These are phyloP conservation scores for Aphanomyces stellatus DNA, from an alignment of 352 stramenopile species.

Conservation along the genomic window DNA sequence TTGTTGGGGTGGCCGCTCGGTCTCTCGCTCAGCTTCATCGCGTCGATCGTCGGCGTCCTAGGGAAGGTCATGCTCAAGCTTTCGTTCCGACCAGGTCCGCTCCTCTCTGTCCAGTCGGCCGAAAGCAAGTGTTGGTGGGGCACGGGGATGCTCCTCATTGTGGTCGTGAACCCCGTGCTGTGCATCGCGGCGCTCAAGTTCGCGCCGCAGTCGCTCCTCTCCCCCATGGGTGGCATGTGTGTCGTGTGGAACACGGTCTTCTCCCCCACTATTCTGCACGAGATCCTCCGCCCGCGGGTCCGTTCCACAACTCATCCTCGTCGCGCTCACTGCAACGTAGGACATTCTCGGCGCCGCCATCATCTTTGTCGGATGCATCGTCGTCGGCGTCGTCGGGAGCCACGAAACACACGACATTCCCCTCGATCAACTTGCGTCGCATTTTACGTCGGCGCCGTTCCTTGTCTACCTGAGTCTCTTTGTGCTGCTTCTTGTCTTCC, in stretches of 20 bases:
- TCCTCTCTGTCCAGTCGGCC: not conserved
- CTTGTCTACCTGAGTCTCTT: constrained; percentile 44
- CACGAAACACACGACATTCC: constrained; percentile 53
- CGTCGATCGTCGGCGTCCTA: constrained; percentile 69
- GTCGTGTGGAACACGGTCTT: constrained; percentile 80
- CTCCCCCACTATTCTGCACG: constrained; percentile 44
- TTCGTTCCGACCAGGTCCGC: not conserved
- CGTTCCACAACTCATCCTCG: not conserved
- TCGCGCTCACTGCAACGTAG: constrained; percentile 37
- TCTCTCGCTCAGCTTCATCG: constrained; percentile 60
- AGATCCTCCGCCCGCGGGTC: constrained; percentile 2
- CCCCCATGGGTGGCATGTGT: constrained; percentile 72
- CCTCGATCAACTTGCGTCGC: constrained; percentile 38
- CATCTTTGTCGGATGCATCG: constrained; percentile 68
- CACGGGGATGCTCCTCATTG: constrained; percentile 42
- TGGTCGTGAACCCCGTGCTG: constrained; percentile 64
- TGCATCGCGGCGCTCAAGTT: constrained; percentile 63
- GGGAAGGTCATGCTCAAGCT: constrained; percentile 78
- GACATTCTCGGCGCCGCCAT: constrained; percentile 65
- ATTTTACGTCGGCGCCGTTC: constrained; percentile 57
- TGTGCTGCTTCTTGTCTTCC: constrained; percentile 33
- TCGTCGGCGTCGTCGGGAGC: constrained; percentile 60
- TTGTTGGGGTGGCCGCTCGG: constrained; percentile 70
- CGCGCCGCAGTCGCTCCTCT: constrained; percentile 65
- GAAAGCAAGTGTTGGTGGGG: not conserved